These are phyloP conservation scores for Calonectria multiphialidica DNA, from an alignment of 2,329 filamentous ascomycete genomes.

Conservation along the genomic window DNA sequence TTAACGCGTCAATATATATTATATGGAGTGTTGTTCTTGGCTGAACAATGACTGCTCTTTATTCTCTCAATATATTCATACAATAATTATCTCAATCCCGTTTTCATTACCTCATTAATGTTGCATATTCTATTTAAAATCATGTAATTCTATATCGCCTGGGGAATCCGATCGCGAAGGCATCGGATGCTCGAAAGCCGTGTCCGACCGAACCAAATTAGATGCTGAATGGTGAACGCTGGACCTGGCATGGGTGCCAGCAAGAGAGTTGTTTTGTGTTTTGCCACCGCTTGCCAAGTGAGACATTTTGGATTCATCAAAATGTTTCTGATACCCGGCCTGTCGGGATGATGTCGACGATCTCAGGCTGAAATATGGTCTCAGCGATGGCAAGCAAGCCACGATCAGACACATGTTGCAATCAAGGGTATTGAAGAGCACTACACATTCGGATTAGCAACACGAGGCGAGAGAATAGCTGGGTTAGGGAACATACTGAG, in stretches of 20 bases:
- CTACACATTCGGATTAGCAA: neutral
- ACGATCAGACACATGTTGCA: conserved; percentile 33
- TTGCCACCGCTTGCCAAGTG: neutral
- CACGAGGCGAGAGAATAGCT: neutral
- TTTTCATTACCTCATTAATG: neutral
- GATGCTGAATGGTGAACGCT: neutral
- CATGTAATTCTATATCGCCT: neutral
- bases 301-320: neutral
- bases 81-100: no score
- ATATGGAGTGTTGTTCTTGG: no score
- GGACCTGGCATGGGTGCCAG: neutral
- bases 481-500: conserved; percentile 15
- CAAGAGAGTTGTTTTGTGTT: neutral
- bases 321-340: neutral
- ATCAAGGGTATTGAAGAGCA: conserved; percentile 35
- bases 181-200: neutral
- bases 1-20: no score
- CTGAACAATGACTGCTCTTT: no score
- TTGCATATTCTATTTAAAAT: neutral
- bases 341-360: neutral
- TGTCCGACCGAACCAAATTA: neutral
- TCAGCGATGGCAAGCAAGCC: conserved; percentile 35
- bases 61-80: no score
- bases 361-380: conserved; percentile 31
- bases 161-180: neutral